Conservation (phyloP, 2,329 filamentous ascomycete species). For the Hymenoscyphus occultus region DNA sequence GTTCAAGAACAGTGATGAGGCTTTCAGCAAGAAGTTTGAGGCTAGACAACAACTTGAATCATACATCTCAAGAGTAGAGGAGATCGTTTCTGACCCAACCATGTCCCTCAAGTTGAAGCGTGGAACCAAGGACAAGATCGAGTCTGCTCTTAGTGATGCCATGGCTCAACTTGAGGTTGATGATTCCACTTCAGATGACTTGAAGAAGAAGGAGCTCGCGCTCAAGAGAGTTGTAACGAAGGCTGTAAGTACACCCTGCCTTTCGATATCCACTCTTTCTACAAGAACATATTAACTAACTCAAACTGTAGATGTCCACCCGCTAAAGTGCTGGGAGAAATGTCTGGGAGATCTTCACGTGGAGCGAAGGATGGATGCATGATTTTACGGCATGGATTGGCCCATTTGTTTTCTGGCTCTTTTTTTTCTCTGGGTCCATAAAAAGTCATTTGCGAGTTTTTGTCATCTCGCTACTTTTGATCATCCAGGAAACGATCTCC, state of each 20-base stretch:
- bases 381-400: conserved; percentile 36
- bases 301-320: conserved; percentile 63
- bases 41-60: conserved; percentile 98
- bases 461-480: conserved; percentile 31
- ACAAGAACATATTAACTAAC: background rate
- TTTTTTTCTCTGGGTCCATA: conserved; percentile 30
- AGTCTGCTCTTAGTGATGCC: conserved; percentile 92
- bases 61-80: conserved; percentile 97
- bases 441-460: conserved; percentile 37
- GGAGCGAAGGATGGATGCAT: conserved; percentile 33
- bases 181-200: conserved; percentile 85
- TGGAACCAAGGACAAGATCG: conserved; percentile 99
- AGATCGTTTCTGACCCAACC: conserved; percentile 95
- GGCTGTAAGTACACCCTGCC: conserved; percentile 41
- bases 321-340: conserved; percentile 56
- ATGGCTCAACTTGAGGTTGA: conserved; percentile 97
- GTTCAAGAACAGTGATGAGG: conserved; percentile 97
- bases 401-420: conserved; percentile 33
- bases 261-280: background rate
- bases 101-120: conserved; percentile 98
- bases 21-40: conserved; percentile 99
- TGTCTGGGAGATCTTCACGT: conserved; percentile 18
- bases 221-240: conserved; percentile 98
- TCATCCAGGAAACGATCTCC: conserved; percentile 26
- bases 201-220: conserved; percentile 99